Evolutionary conservation across 352 stramenopile genomes (phyloP), one percentile per base, ranked within the genome.

Genomic region (Pythium coloratum): DNA sequence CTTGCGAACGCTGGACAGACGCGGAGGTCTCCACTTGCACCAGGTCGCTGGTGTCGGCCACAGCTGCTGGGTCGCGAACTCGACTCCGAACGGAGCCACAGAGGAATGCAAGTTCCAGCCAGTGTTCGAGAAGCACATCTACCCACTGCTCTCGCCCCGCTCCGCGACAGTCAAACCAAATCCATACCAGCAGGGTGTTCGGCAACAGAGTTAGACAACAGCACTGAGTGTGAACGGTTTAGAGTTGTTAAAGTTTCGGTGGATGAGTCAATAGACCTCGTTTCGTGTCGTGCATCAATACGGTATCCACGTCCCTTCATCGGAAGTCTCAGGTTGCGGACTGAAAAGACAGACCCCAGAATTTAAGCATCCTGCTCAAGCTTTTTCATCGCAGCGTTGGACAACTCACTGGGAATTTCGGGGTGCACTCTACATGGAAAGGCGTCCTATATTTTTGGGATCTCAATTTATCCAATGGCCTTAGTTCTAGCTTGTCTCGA

Each of bases 61-160:
- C 62, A 55, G 20, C n/a, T 75, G 72, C 68, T 82, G 75, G 75
- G 55, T 80, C 34, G 26, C 49, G 3, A 69, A 81, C 55, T 33
- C 47, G 34, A 26, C 42, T 12, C 7, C 44, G 6, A 58, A 44
- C 0, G 49, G 38, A 1, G 55, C 14, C 6, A 66, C 24, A 46
- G 62, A 30, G 10, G 16, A 16, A n/a, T 84, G 79, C 30, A 56
- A 67, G 49, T 88, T 77, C 64, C 57, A 53, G 36, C 32, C 44
- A 2, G 66, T 86, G 28, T 86, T 78, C 30, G 71, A 84, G 54
- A 54, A 78, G 32, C 50, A 77, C 63, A 57, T 85, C 26, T 77
- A 77, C 50, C 61, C 67, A 3, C 55, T 69, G 7, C 58, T 66
- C 32, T 13, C 28, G 24, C 36, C 40, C 1, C 4, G n/a, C 8